Percentiles rank a stretch among this genome's conserved stretches.
Conservation (phyloP, 768 basidiomycete genomes). For the Agaricus blazei region DNA sequence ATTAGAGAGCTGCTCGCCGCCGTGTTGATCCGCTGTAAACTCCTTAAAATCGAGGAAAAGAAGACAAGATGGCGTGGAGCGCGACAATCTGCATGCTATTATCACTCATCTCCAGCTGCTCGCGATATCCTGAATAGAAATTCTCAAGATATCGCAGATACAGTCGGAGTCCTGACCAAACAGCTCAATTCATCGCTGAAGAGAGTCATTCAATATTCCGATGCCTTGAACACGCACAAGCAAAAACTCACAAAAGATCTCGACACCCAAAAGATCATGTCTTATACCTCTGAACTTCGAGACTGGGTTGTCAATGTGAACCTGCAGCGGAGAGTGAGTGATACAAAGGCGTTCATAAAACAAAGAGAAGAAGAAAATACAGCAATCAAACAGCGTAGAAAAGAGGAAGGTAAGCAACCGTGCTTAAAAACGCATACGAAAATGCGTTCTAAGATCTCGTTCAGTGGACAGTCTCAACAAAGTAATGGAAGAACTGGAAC, state of each 20-base stretch:
- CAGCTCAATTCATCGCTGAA: conserved; percentile 2
- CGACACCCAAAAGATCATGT: conserved; percentile 10
- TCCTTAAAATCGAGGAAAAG: conserved; percentile 5
- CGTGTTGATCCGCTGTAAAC: background rate
- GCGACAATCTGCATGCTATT: conserved; percentile 6
- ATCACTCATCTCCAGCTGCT: conserved; percentile 6
- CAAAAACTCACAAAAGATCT: conserved; percentile 1
- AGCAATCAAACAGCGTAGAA: background rate
- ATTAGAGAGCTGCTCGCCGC: conserved; percentile 1
- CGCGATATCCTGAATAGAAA: conserved; percentile 8
- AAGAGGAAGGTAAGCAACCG: background rate
- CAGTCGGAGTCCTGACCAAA: background rate
- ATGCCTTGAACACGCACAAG: conserved; percentile 4
- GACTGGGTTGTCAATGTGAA: conserved; percentile 11
- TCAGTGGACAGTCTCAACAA: background rate
- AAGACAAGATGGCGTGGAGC: conserved; percentile 7
- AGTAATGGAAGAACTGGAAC: conserved; percentile 1
- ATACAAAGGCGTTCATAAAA: background rate
- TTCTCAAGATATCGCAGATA: conserved; percentile 3
- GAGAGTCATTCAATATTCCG: conserved; percentile 5
- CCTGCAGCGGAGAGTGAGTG: conserved; percentile 1
- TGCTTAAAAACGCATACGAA: background rate
- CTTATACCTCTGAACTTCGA: conserved; percentile 12
- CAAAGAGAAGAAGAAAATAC: background rate
- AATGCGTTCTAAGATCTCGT: background rate